Conservation (phyloP, 192 early-diverging fungal species). For the Powellomyces hirtus region DNA sequence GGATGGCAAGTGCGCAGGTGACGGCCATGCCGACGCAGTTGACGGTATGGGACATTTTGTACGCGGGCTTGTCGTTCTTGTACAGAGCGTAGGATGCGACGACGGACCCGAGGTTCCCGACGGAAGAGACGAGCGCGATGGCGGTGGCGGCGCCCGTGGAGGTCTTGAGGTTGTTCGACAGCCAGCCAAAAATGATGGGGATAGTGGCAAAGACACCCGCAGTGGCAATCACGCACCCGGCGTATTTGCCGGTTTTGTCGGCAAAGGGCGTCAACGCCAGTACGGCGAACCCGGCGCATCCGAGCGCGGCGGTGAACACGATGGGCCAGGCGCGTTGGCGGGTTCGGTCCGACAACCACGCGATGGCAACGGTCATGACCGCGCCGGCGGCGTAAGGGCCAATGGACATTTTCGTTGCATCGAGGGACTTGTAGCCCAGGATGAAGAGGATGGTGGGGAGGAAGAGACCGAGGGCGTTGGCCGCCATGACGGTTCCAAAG, state of each 20-base stretch:
- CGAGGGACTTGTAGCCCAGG: slow-evolving; percentile 39
- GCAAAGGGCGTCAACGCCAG: slow-evolving; percentile 25
- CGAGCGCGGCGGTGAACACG: neutral
- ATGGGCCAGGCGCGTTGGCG: slow-evolving; percentile 24
- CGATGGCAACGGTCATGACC: slow-evolving; percentile 12
- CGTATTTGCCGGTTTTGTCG: slow-evolving; percentile 6
- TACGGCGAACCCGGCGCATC: slow-evolving; percentile 10
- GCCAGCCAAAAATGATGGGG: slow-evolving; percentile 22
- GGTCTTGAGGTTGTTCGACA: slow-evolving; percentile 24
- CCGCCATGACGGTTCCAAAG: slow-evolving; percentile 15
- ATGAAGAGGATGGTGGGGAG: slow-evolving; percentile 36
- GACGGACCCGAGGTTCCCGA: slow-evolving; percentile 7
- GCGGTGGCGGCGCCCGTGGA: slow-evolving; percentile 15
- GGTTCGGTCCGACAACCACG: slow-evolving; percentile 20
- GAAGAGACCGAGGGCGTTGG: slow-evolving; percentile 36
- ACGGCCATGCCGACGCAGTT: neutral
- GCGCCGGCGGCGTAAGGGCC: slow-evolving; percentile 27
- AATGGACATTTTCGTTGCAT: slow-evolving; percentile 34
- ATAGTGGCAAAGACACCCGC: slow-evolving; percentile 15
- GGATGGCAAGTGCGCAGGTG: neutral
- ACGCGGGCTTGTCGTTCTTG: slow-evolving; percentile 11
- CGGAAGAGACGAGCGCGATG: slow-evolving; percentile 16
- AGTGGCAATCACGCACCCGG: slow-evolving; percentile 8
- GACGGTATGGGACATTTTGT: neutral
- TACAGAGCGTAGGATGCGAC: slow-evolving; percentile 17